These are phyloP conservation scores for Saccharomyces hybrid DNA, from an alignment of 1,139 yeast species.

Conservation along the genomic window DNA sequence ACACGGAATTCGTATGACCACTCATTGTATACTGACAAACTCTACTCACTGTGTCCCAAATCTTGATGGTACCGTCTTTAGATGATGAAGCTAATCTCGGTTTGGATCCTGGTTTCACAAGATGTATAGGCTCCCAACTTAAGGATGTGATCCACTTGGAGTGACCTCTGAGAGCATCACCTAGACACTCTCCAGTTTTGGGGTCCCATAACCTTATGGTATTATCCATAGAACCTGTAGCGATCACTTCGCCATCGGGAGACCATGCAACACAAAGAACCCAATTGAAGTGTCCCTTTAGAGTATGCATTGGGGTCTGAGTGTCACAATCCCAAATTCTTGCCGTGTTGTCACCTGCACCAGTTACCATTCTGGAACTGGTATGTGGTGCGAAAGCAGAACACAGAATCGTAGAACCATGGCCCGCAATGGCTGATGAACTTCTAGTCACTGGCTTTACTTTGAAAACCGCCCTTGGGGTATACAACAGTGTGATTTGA, in stretches of 20 bases:
- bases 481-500: slow-evolving; percentile 78
- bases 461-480: slow-evolving; percentile 92
- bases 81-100: slow-evolving; percentile 85
- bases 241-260: slow-evolving; percentile 84
- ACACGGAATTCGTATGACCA: slow-evolving; percentile 84
- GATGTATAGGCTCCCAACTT: slow-evolving; percentile 91
- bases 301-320: slow-evolving; percentile 77
- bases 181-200: slow-evolving; percentile 63
- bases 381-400: slow-evolving; percentile 92
- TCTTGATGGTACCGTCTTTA: slow-evolving; percentile 81
- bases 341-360: slow-evolving; percentile 97
- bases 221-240: slow-evolving; percentile 95
- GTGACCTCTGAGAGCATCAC: slow-evolving; percentile 74
- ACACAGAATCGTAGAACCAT: slow-evolving; percentile 86
- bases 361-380: slow-evolving; percentile 82
- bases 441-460: slow-evolving; percentile 89
- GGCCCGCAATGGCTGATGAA: slow-evolving; percentile 90
- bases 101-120: slow-evolving; percentile 52
- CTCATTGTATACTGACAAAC: slow-evolving; percentile 63
- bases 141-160: slow-evolving; percentile 82
- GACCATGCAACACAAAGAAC: slow-evolving; percentile 91
- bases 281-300: slow-evolving; percentile 88
- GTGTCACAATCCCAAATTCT: slow-evolving; percentile 97
- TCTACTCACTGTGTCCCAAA: slow-evolving; percentile 84
- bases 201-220: slow-evolving; percentile 87